phyloP scores from a whole-genome alignment of 768 basidiomycete species.

The Suillus subaureus region DNA sequence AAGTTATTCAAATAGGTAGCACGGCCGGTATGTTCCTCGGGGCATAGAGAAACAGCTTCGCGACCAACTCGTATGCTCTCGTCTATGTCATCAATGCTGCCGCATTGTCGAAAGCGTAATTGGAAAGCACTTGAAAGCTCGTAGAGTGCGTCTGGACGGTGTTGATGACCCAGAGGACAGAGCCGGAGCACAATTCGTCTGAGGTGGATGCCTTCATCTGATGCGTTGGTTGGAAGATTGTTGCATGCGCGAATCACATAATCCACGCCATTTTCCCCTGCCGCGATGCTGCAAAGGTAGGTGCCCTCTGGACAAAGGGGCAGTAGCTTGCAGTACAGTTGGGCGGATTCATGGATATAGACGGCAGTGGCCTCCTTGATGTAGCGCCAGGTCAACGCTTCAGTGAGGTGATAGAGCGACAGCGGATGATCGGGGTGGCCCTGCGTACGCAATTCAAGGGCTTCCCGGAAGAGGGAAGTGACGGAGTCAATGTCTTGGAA shows the following conservation, averaged over 20 bases:
- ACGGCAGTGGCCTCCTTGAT: fast-evolving
- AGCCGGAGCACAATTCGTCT: neutral
- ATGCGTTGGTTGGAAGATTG: neutral
- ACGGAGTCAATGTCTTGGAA: neutral
- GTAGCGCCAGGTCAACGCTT: neutral
- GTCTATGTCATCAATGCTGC: neutral
- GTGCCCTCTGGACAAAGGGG: neutral
- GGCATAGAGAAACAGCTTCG: neutral
- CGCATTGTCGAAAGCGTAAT: neutral
- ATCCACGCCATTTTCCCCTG: neutral
- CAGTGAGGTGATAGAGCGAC: neutral
- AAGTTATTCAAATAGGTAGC: neutral
- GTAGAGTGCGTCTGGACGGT: neutral
- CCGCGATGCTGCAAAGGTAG: neutral
- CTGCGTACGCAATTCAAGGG: neutral
- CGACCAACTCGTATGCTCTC: neutral
- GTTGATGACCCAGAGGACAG: neutral
- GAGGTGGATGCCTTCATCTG: neutral
- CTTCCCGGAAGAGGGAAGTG: neutral
- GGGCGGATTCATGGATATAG: neutral
- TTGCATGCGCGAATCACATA: neutral
- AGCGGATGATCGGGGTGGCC: neutral
- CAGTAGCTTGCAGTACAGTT: too few relatives aligned
- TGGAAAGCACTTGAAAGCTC: fast-evolving
- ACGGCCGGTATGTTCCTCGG: neutral